These are phyloP conservation scores for Emericellopsis atlantica DNA, from an alignment of 2,329 filamentous ascomycete species.

Conservation along the genomic window DNA sequence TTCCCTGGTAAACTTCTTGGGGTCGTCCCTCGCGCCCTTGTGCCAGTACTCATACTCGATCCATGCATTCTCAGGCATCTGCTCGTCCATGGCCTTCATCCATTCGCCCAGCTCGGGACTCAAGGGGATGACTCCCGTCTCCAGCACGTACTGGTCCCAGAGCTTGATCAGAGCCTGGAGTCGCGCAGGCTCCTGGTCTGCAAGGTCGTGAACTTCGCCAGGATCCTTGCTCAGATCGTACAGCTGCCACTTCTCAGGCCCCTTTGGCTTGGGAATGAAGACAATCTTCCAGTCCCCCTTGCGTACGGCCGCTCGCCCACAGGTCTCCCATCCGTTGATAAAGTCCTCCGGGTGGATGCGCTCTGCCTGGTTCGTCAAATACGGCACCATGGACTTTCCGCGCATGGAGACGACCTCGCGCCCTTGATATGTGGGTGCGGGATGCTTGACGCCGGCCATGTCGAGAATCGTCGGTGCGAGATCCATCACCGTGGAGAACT, in stretches of 20 bases:
- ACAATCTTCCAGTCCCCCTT: constrained; percentile 45
- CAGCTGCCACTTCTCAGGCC: constrained; percentile 40
- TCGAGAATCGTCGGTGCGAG: too few species aligned
- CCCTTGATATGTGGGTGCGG: too few species aligned
- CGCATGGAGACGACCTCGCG: too few species aligned
- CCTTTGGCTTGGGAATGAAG: constrained; percentile 37
- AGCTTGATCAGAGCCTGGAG: constrained; percentile 34
- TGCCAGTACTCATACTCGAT: constrained; percentile 54
- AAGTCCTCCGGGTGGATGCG: constrained; percentile 34
- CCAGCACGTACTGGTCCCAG: constrained; percentile 37
- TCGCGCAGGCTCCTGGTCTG: constrained; percentile 24
- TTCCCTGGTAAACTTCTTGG: constrained; percentile 21
- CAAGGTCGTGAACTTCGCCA: constrained; percentile 34
- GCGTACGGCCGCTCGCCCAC: constrained; percentile 35
- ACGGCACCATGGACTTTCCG: constrained; percentile 30
- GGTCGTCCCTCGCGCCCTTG: constrained; percentile 25
- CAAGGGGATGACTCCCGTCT: constrained; percentile 4
- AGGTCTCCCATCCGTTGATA: constrained; percentile 42
- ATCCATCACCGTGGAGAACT: too few species aligned
- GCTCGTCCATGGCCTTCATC: constrained; percentile 46
- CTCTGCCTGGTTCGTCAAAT: constrained; percentile 19
- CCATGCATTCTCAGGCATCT: constrained; percentile 53
- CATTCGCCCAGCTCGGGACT: constrained; percentile 42
- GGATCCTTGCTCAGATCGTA: constrained; percentile 39
- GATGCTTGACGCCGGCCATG: too few species aligned